A percentile compares a stretch with the other conserved stretches of the same genome.
phyloP scores from a whole-genome alignment of 2,329 filamentous ascomycete genomes.

The Verticillium nubilum region DNA sequence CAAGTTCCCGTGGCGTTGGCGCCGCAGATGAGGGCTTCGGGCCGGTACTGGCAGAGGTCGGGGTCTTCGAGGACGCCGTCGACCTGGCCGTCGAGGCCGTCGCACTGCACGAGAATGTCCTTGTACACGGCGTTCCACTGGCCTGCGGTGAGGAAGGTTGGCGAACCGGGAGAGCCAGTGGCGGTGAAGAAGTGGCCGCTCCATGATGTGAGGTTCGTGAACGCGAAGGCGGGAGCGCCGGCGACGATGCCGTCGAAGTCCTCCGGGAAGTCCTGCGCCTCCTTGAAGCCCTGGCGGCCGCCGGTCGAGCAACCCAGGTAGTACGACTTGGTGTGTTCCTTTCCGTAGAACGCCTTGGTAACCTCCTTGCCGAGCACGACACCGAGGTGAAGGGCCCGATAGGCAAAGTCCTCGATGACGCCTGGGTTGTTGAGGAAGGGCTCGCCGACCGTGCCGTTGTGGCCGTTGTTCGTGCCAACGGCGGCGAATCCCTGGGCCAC shows the following conservation, averaged over 20 bases:
- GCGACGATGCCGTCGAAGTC: conserved; percentile 55
- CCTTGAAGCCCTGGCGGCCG: conserved; percentile 51
- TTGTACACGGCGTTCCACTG: conserved; percentile 28
- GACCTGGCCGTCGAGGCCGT: conserved; percentile 37
- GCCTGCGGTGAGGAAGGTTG: conserved; percentile 15
- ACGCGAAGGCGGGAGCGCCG: conserved; percentile 35
- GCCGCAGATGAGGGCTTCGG: conserved; percentile 8
- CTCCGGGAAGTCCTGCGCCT: conserved; percentile 44
- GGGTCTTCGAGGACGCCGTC: conserved; percentile 35
- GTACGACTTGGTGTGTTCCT: conserved; percentile 35
- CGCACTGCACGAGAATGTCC: conserved; percentile 31
- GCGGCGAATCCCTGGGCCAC: conserved; percentile 34
- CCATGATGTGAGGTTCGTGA: conserved; percentile 18
- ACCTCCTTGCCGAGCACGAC: conserved; percentile 42
- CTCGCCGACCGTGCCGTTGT: conserved; percentile 32
- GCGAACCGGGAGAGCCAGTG: conserved; percentile 22
- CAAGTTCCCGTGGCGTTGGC: conserved; percentile 21
- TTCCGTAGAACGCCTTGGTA: conserved; percentile 39
- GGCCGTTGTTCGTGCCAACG: conserved; percentile 43
- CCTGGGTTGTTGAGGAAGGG: conserved; percentile 29
- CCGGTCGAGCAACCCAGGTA: conserved; percentile 55
- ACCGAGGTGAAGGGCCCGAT: conserved; percentile 35
- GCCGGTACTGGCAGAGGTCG: conserved; percentile 7
- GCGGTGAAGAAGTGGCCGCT: conserved; percentile 1
- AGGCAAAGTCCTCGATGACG: conserved; percentile 27